Percentiles rank a stretch among this genome's conserved stretches.
These are phyloP conservation scores for Fusarium setosum DNA, from an alignment of 2,329 filamentous ascomycete genomes.

Conservation along the genomic window DNA sequence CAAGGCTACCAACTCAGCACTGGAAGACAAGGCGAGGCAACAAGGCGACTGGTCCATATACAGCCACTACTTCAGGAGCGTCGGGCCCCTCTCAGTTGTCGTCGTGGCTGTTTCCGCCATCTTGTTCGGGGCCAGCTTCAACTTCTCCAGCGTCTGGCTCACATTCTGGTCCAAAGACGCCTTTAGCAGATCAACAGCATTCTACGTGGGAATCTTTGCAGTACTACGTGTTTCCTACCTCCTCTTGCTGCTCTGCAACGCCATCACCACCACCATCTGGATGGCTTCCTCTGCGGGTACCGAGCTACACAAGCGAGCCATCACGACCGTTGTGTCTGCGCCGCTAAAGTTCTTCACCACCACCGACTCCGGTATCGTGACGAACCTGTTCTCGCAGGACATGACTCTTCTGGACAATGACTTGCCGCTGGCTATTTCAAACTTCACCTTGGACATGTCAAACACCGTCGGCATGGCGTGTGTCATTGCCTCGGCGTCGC, in stretches of 20 bases:
- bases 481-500: slow-evolving; percentile 57
- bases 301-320: slow-evolving; percentile 47
- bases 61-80: slow-evolving; percentile 47
- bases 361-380: slow-evolving; percentile 55
- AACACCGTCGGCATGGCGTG: slow-evolving; percentile 55
- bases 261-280: slow-evolving; percentile 27
- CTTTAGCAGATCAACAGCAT: slow-evolving; percentile 34
- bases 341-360: slow-evolving; percentile 55
- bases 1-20: background rate
- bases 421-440: slow-evolving; percentile 49
- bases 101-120: slow-evolving; percentile 36
- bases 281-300: slow-evolving; percentile 47
- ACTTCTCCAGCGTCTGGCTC: slow-evolving; percentile 52
- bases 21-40: slow-evolving; percentile 43
- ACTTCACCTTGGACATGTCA: slow-evolving; percentile 38
- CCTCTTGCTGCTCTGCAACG: slow-evolving; percentile 33
- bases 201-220: slow-evolving; percentile 48
- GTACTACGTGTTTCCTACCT: slow-evolving; percentile 33
- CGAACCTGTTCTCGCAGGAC: slow-evolving; percentile 60
- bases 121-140: slow-evolving; percentile 41
- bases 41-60: slow-evolving; percentile 49
- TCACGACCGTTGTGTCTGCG: slow-evolving; percentile 50
- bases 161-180: slow-evolving; percentile 53
- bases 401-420: slow-evolving; percentile 54
- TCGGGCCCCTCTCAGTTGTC: slow-evolving; percentile 30